phyloP scores from a whole-genome alignment of 1,139 yeast genomes.

The Wickerhamomyces sp. region DNA sequence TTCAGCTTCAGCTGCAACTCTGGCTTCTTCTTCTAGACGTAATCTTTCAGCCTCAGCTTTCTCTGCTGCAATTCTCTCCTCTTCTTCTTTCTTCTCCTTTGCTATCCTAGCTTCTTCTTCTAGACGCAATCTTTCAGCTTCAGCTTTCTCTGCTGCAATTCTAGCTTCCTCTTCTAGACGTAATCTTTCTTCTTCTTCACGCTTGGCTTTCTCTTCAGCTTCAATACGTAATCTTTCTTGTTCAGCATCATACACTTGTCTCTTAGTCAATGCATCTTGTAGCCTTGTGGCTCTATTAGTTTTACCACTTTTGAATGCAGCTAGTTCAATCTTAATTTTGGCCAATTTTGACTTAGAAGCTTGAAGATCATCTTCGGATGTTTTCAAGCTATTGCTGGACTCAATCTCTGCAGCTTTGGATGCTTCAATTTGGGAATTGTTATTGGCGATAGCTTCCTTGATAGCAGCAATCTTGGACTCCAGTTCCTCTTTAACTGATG shows the following conservation, averaged over 20 bases:
- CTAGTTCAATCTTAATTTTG: slow-evolving; percentile 41
- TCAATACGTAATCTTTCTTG: slow-evolving; percentile 17
- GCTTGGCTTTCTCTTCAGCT: slow-evolving; percentile 13
- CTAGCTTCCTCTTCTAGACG: slow-evolving; percentile 11
- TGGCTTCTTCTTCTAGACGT: slow-evolving; percentile 3
- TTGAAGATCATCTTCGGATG: slow-evolving; percentile 30
- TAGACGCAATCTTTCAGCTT: slow-evolving; percentile 6
- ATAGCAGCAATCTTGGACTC: slow-evolving; percentile 15
- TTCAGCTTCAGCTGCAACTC: slow-evolving; percentile 4
- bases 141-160: slow-evolving; percentile 1
- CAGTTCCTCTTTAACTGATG: slow-evolving; percentile 13
- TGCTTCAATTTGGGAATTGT: slow-evolving; percentile 31
- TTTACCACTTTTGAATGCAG: slow-evolving; percentile 39
- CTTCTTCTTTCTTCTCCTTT: slow-evolving; percentile 9
- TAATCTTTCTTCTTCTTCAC: slow-evolving; percentile 9
- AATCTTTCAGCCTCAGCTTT: slow-evolving; percentile 5
- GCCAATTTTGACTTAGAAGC: slow-evolving; percentile 30
- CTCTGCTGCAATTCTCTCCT: slow-evolving; percentile 8
- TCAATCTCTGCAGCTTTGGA: slow-evolving; percentile 36
- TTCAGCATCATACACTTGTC: slow-evolving; percentile 30
- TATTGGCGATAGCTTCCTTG: slow-evolving; percentile 16
- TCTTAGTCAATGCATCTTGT: slow-evolving; percentile 38
- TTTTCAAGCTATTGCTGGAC: slow-evolving; percentile 19
- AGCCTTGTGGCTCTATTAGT: slow-evolving; percentile 37
- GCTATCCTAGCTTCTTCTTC: slow-evolving; percentile 8